Evolutionary conservation across 345 rosid genomes (phyloP).

Genomic region (Populus tremula): DNA sequence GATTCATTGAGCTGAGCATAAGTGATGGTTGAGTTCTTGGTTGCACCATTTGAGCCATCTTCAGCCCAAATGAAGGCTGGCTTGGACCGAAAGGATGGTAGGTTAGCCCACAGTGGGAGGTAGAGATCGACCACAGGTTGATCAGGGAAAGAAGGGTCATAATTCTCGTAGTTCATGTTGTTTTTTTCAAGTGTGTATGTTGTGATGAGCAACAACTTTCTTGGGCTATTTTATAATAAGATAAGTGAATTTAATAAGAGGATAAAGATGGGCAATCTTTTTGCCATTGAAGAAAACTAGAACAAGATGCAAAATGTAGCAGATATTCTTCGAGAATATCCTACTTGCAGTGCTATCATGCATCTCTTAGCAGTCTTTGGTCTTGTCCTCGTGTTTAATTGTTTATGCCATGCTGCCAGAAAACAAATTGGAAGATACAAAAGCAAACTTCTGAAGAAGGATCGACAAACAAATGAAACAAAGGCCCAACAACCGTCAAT

Average conservation of each 20-base stretch:
- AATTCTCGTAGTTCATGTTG: conserved; percentile 49
- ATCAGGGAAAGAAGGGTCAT: conserved; percentile 56
- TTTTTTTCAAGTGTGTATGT: neutral
- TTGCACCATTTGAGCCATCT: conserved; percentile 1
- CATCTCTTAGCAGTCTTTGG: no score
- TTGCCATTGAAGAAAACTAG: conserved; percentile 8
- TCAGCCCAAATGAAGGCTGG: conserved; percentile 50
- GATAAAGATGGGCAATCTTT: neutral
- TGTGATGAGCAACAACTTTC: neutral
- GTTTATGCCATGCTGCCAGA: neutral
- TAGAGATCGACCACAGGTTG: conserved; percentile 58
- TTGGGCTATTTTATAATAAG: conserved; percentile 1
- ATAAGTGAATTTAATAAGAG: neutral
- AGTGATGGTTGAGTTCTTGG: conserved; percentile 23
- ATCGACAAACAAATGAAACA: no score
- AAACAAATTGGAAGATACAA: neutral
- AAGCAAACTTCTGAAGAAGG: neutral
- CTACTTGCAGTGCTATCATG: neutral
- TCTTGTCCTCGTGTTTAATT: neutral
- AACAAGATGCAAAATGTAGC: neutral
- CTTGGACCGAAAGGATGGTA: conserved; percentile 43
- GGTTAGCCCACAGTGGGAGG: conserved; percentile 52
- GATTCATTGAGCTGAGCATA: conserved; percentile 46
- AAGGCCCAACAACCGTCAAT: no score
- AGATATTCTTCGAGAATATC: conserved; percentile 33